Evolutionary conservation across 331 rosid genomes (phyloP).

Genomic region (Malus hybrid): DNA sequence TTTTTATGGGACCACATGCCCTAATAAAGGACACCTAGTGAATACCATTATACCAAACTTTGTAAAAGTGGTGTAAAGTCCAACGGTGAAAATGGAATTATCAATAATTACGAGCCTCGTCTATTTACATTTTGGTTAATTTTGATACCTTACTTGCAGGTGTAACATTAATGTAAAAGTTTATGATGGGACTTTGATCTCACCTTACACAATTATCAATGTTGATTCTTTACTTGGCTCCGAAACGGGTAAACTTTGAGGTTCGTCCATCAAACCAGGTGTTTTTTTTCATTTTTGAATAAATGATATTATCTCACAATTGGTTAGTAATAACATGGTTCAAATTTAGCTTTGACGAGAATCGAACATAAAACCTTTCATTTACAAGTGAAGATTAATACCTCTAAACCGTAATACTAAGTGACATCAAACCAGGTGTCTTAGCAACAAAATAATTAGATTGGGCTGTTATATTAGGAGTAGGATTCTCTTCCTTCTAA

Average conservation of each 20-base stretch:
- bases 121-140: neutral
- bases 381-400: no score
- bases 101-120: neutral
- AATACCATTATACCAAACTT: constrained; percentile 5
- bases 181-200: neutral
- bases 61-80: constrained; percentile 20
- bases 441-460: neutral
- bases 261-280: neutral
- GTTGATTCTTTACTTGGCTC: no score
- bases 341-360: no score
- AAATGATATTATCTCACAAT: no score
- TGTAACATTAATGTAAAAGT: neutral
- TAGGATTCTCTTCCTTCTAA: no score
- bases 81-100: constrained; percentile 11
- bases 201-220: constrained; percentile 2
- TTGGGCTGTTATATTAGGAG: no score
- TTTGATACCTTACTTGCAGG: constrained; percentile 4
- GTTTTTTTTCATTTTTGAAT: no score
- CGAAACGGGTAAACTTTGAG: no score
- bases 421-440: no score
- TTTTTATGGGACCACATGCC: constrained; percentile 32
- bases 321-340: no score
- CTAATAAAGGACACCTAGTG: no score
- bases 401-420: no score
- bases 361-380: accelerated